These are phyloP conservation scores for Globisporangium takayamanum DNA, from an alignment of 352 stramenopile species.

Conservation along the genomic window DNA sequence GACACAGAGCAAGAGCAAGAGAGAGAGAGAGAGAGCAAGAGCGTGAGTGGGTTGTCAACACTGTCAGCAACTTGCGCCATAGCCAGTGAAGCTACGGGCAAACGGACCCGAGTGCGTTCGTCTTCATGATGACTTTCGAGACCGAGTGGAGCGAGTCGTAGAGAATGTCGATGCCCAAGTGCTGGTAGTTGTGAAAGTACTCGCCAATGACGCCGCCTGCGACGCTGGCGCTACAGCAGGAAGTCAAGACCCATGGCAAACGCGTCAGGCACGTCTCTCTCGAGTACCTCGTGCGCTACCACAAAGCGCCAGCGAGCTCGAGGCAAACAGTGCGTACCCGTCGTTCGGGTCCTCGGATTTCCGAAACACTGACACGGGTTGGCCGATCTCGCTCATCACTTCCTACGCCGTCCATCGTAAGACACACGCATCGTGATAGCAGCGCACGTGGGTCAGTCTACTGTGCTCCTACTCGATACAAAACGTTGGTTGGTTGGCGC, in stretches of 20 bases:
- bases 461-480: not conserved
- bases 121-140: constrained; percentile 76
- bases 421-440: not conserved
- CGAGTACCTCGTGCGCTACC: too few species aligned
- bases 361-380: constrained; percentile 69
- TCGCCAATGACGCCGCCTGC: constrained; percentile 49
- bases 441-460: not conserved
- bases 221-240: constrained; percentile 29
- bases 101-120: constrained; percentile 65
- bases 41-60: not conserved
- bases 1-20: not conserved
- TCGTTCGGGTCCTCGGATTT: constrained; percentile 71
- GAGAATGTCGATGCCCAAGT: constrained; percentile 72
- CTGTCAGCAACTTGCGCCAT: not conserved
- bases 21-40: not conserved
- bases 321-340: constrained; percentile 22
- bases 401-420: constrained; percentile 24
- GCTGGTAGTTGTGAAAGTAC: constrained; percentile 86
- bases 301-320: too few species aligned
- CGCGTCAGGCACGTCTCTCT: not conserved
- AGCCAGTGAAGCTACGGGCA: not conserved
- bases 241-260: not conserved
- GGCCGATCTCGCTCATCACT: constrained; percentile 70
- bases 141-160: constrained; percentile 66
- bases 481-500: not conserved